phyloP scores from a whole-genome alignment of 192 early-diverging fungal genomes.

The Backusella tuberculispora region DNA sequence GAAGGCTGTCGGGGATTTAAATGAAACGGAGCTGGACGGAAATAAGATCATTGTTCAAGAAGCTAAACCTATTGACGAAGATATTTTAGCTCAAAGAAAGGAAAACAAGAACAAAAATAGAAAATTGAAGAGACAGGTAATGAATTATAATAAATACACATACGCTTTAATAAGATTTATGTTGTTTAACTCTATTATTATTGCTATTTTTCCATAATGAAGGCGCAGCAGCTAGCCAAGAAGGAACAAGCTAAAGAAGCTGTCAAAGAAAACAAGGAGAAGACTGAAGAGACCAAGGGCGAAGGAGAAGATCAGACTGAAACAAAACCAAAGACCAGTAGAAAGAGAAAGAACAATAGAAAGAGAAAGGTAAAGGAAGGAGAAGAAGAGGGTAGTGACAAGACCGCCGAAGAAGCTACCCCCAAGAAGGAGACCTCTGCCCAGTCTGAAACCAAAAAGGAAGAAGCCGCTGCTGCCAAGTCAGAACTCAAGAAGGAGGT shows the following conservation, averaged over 20 bases:
- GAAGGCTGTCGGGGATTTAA: constrained; percentile 70
- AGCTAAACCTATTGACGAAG: constrained; percentile 61
- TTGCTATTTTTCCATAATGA: not conserved
- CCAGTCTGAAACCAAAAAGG: not conserved
- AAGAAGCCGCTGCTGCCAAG: not conserved
- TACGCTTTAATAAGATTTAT: not conserved
- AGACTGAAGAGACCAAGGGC: not conserved
- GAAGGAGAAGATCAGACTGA: not conserved
- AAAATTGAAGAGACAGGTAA: constrained; percentile 11
- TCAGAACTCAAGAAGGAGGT: not conserved
- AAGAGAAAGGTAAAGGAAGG: not conserved
- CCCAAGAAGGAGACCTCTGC: not conserved
- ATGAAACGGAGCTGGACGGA: constrained; percentile 86
- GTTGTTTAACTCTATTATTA: not conserved
- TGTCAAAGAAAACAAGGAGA: not conserved
- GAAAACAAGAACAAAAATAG: constrained; percentile 2
- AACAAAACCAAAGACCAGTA: not conserved
- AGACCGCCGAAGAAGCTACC: not conserved
- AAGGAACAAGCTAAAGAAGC: not conserved
- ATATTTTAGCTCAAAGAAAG: not conserved
- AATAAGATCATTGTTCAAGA: constrained; percentile 89
- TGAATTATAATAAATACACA: no score
- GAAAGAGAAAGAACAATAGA: constrained; percentile 17
- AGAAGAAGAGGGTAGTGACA: not conserved
- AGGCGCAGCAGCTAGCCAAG: constrained; percentile 1